Evolutionary conservation across 805 yeast species (phyloP), one percentile per base, ranked within the genome.

Genomic region (Wickerhamomyces sydowiorum): DNA sequence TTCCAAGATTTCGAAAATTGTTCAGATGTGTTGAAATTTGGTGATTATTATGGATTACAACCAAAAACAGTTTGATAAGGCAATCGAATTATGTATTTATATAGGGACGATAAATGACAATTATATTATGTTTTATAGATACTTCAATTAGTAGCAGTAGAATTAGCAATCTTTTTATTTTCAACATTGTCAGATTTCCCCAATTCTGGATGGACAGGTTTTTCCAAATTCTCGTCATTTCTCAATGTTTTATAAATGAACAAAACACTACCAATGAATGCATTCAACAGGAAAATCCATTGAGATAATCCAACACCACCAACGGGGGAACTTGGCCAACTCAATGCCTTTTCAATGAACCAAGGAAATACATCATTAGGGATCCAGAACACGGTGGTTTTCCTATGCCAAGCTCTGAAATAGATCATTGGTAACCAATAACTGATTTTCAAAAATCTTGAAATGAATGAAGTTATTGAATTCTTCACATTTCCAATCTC

Each of bases 251-350:
- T 32, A 7, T 32, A 17, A 19, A 62, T 48, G 41, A 58, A 56
- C 22, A 56, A 55, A 12, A 60, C 41, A 7, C 59, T 50, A 42
- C 46, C 30, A 32, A 58, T 36, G 18, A 61, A 41, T 22, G 50
- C 46, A 20, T 55, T 53, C 14, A 60, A 34, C 35, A 71, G 62
- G 51, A 69, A 74, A 60, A 75, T 68, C 86, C 83, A 78, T 5
- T 70, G 62, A 7, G 76, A 68, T 36, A 77, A 70, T 1, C 87
- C 84, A 17, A 83, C 67, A 0, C 83, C 72, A 12, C 88, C 87
- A 17, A 62, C 56, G 1, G 75, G 73, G n/a, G 82, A 73, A 39
- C 77, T 74, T 1, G 90, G 88, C 37, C 83, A 63, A n/a, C 85
- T 73, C 38, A 85, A 57, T 2, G 70, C 40, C 72, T 81, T 75